A percentile compares a stretch with the other conserved stretches of the same genome.
Evolutionary conservation across 169 alveolate genomes (phyloP).

Genomic region (Cryptosporidium canis): DNA sequence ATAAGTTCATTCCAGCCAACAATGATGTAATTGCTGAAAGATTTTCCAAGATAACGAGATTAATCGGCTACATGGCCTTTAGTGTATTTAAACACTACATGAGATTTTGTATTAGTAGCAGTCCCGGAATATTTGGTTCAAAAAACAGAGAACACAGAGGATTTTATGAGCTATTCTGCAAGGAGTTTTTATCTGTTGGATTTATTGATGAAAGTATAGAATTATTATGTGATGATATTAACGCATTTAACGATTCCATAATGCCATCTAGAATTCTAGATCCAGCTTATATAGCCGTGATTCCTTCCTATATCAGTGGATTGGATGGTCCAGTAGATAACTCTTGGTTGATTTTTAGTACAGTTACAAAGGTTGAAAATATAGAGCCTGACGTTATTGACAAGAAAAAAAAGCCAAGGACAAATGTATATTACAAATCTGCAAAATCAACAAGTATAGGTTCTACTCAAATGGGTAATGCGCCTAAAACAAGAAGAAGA

Average conservation of each 20-base stretch:
- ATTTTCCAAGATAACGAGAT: neutral
- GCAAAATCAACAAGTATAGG: neutral
- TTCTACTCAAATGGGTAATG: too few species aligned
- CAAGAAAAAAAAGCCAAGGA: neutral
- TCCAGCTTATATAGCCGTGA: constrained; percentile 1
- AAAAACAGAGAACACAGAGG: neutral
- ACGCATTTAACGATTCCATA: neutral
- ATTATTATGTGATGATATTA: neutral
- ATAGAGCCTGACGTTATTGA: neutral
- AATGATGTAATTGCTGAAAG: neutral
- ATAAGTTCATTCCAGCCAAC: neutral
- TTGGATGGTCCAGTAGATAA: neutral
- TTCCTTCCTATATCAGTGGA: constrained; percentile 1
- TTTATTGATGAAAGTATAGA: constrained; percentile 8
- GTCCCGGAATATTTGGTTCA: neutral
- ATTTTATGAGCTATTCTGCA: neutral
- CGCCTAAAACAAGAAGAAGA: neutral
- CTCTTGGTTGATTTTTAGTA: neutral
- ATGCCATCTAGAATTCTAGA: neutral
- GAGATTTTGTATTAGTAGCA: neutral
- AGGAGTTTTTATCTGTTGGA: constrained; percentile 25
- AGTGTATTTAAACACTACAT: neutral
- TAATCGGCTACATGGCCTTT: neutral
- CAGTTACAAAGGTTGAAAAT: neutral
- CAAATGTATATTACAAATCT: neutral